Evolutionary conservation across 495 filamentous ascomycete species (phyloP), one percentile per base, ranked within the genome.

Genomic region (Astrocystis sublimbata): DNA sequence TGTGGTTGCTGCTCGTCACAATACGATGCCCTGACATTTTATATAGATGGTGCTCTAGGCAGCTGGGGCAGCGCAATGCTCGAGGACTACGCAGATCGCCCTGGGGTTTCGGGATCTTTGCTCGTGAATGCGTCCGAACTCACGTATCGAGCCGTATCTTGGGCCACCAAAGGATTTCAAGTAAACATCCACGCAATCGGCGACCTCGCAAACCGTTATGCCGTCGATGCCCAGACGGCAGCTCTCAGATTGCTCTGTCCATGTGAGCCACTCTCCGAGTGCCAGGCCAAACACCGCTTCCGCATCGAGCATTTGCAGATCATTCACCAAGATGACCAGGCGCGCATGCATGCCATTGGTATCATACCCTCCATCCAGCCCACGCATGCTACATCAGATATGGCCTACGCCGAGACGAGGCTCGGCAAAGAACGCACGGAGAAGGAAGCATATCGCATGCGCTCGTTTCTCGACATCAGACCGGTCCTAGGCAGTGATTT

Each of bases 331-430:
- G 74, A 75, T 33, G 85, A 88, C 70, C 85, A 88, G 62, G 60
- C 55, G 0, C 77, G 81, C 28, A 82, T 89, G 62, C 66, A 68
- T 21, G 70, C 71, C 12, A 61, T 85, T 15, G 85, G 84, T 12
- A 84, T 89, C 58, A 81, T 88, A 60, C 84, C 86, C 0, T 84
- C 80, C n/a, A 83, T 89, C 64, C 86, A 89, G 65, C 86, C 86
- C 1, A 88, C 86, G 1, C 86, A 89, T 60, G 86, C 86, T 33
- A 88, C 85, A 10, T 85, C 82, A 9, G 86, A 89, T 65, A 84
- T 82, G 78, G 68, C 76, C 4, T 88, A 88, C 60, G 86, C 83
- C 19, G 78, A 83, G 54, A 62, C 50, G 7, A 77, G 86, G 10
- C 79, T 89, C 0, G 86, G 86, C 0, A 59, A 61, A 13, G 66